Conservation (phyloP, 2,329 filamentous ascomycete genomes). For the Thelonectria olida region DNA sequence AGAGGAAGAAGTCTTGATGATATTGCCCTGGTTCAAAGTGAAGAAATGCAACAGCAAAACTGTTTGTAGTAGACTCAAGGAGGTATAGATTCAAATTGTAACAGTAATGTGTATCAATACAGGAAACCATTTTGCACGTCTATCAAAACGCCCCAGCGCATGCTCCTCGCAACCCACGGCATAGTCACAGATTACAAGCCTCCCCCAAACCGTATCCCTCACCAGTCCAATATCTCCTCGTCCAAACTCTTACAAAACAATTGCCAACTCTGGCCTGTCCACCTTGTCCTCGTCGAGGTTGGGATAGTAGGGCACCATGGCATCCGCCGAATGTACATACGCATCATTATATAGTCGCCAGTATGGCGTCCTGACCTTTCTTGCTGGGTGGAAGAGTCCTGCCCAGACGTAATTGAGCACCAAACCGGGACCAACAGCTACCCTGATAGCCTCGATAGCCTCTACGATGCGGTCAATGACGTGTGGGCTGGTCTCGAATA, state of each 20-base stretch:
- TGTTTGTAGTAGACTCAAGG: too few species aligned
- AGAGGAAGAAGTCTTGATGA: too few species aligned
- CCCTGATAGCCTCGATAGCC: conserved; percentile 93
- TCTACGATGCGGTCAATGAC: conserved; percentile 98
- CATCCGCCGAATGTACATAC: conserved; percentile 91
- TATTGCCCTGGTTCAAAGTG: too few species aligned
- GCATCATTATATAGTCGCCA: conserved; percentile 98
- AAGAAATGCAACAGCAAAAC: too few species aligned
- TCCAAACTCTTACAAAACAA: conserved; percentile 71
- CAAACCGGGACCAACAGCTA: conserved; percentile 89
- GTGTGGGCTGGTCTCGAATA: conserved; percentile 97
- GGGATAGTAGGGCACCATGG: conserved; percentile 97
- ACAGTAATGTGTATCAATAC: conserved; percentile 16
- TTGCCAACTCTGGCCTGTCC: conserved; percentile 81
- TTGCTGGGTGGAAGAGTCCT: conserved; percentile 93
- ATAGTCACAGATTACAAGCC: conserved; percentile 39
- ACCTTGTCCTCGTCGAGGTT: conserved; percentile 83
- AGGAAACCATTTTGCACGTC: conserved; percentile 37
- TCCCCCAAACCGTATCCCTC: not conserved
- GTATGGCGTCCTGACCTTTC: conserved; percentile 93
- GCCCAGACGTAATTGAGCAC: conserved; percentile 99
- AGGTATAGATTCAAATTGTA: not conserved
- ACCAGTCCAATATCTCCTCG: conserved; percentile 9
- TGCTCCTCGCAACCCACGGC: conserved; percentile 36
- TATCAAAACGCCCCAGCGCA: conserved; percentile 42